A percentile compares a stretch with the other conserved stretches of the same genome.
phyloP scores from a whole-genome alignment of 805 yeast species.

The Vanderwaltozyma verrucispora region DNA sequence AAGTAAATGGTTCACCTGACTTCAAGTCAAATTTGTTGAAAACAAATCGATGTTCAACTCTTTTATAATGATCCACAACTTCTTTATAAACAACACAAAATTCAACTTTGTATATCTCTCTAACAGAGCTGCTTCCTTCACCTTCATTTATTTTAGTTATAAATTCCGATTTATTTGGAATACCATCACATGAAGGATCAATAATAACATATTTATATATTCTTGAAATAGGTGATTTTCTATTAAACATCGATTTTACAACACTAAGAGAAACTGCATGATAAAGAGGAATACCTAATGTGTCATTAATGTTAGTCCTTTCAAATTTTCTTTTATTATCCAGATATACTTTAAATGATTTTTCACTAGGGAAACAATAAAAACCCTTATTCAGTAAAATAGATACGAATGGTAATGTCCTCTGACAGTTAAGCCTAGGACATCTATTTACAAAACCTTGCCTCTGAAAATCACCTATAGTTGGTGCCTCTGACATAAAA shows the following conservation, averaged over 20 bases:
- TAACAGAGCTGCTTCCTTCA: slow-evolving; percentile 4
- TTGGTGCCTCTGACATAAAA: slow-evolving; percentile 16
- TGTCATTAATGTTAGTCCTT: slow-evolving; percentile 9
- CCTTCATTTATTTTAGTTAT: slow-evolving; percentile 3
- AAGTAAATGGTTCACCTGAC: slow-evolving; percentile 13
- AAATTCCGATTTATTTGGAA: slow-evolving; percentile 8
- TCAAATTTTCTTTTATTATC: slow-evolving; percentile 22
- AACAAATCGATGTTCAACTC: slow-evolving; percentile 23
- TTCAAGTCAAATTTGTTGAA: slow-evolving; percentile 19
- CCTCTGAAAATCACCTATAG: slow-evolving; percentile 22
- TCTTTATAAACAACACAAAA: slow-evolving; percentile 27
- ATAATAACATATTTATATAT: slow-evolving; percentile 21
- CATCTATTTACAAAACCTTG: slow-evolving; percentile 24
- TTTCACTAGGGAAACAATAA: slow-evolving; percentile 31
- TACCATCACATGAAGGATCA: slow-evolving; percentile 6
- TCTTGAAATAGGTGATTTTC: slow-evolving; percentile 20
- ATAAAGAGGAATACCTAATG: slow-evolving; percentile 29
- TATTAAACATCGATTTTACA: slow-evolving; percentile 24
- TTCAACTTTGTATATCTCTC: slow-evolving; percentile 16
- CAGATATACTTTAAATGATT: slow-evolving; percentile 21
- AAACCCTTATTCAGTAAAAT: slow-evolving; percentile 29
- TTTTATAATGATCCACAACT: slow-evolving; percentile 14
- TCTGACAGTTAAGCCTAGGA: slow-evolving; percentile 16
- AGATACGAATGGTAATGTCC: slow-evolving; percentile 28
- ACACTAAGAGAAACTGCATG: slow-evolving; percentile 25